Evolutionary conservation across 108 stramenopile genomes (phyloP), one percentile per base, ranked within the genome.

Genomic region (Skeletonema costatum): DNA sequence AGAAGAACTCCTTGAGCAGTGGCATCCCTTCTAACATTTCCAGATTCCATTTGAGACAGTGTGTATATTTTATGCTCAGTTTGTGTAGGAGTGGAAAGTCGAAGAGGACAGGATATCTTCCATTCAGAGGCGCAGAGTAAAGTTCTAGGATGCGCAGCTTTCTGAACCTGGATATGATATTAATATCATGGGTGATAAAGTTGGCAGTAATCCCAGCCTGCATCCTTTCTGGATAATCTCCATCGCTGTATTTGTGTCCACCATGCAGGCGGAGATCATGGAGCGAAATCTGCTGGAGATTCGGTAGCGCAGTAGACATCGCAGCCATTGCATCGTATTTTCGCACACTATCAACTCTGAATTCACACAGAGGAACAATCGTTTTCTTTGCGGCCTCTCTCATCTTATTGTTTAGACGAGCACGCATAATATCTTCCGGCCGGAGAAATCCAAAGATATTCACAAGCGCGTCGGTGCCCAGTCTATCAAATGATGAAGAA

Each of bases 331-430:
- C 67, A 56, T 68, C 6, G 56, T 56, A 68, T 68, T 25, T 25
- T 25, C 25, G 0, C 25, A 25, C 25, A 25, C 25, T 25, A 25
- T 25, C 25, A 25, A 25, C 25, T 0, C 25, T 0, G 25, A 25
- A 25, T 3, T 68, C 67, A 50, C n/a, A n/a, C n/a, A n/a, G n/a
- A n/a, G 67, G 67, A 32, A 71, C 70, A 36, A 51, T 21, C 0
- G 70, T 71, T 32, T 1, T 25, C 30, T 11, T 71, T 6, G 70
- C 38, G 1, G 61, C 70, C 46, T 71, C 70, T 21, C 21, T 71
- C 44, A 14, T 16, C 1, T 51, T 44, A 14, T n/a, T 21, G 19
- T 60, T 62, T 1, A 71, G 60, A 33, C 70, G 62, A 9, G 21
- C 29, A 0, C 1, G 25, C 61, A 71, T 62, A 32, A 71, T 63